Percentiles rank a stretch among this genome's conserved stretches.
Evolutionary conservation across 805 yeast species (phyloP).

Genomic region (Scheffersomyces lignosus): DNA sequence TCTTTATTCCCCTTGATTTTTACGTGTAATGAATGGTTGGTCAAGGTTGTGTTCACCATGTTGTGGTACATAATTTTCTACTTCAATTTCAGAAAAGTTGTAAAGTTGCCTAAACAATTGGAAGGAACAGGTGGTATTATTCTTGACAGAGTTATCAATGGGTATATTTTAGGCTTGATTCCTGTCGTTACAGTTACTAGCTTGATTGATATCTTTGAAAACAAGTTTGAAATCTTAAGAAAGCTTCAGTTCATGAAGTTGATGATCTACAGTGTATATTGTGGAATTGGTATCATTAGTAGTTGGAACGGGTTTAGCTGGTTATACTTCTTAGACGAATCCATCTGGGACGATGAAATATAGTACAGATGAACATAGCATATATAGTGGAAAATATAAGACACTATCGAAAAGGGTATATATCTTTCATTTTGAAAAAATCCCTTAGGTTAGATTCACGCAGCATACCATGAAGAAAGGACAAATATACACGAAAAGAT

Average conservation of each 20-base stretch:
- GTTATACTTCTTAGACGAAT: conserved; percentile 83
- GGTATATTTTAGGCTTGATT: conserved; percentile 66
- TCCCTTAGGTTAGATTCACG: no score
- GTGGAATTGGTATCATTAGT: conserved; percentile 79
- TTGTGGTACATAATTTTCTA: conserved; percentile 84
- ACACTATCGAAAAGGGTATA: no score
- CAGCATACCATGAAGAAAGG: no score
- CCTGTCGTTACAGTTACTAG: conserved; percentile 55
- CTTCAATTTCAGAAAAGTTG: conserved; percentile 69
- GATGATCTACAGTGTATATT: conserved; percentile 83
- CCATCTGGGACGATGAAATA: conserved; percentile 49
- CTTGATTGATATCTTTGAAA: conserved; percentile 54
- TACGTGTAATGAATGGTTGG: conserved; percentile 75
- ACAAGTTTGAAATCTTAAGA: conserved; percentile 52
- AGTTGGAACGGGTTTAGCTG: conserved; percentile 90
- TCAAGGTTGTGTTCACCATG: conserved; percentile 74
- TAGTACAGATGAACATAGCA: no score
- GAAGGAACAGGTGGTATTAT: conserved; percentile 29
- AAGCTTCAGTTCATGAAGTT: conserved; percentile 72
- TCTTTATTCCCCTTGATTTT: conserved; percentile 85
- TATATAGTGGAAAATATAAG: no score
- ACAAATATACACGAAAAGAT: no score
- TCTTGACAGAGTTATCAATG: conserved; percentile 66
- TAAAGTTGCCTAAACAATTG: conserved; percentile 49
- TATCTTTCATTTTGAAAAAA: no score